Base-by-base conservation (phyloP, 2,329 filamentous ascomycete species). In the Coleophoma crateriformis region DNA sequence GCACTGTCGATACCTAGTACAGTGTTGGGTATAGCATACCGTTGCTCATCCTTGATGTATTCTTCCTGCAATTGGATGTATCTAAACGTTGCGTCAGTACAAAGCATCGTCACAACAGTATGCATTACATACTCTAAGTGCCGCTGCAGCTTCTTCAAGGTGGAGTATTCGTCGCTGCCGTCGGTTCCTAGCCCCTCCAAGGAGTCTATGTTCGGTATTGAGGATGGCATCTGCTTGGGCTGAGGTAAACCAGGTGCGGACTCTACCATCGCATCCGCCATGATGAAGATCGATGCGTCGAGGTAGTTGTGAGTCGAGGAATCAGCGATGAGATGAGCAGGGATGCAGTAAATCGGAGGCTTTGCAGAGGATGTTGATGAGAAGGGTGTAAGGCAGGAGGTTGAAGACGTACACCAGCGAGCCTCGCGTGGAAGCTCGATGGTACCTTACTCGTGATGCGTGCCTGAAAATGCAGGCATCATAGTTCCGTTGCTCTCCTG, bases 41-140 rank as follows among this genome's bases (percentile, higher is more conserved):
- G 85, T 75, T 99, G 94, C 78, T 99, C 94, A 82, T 99, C 94
- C 76, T 99, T 99, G 83, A 99, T 99, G 72, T 99, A 99, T 70
- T 99, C 94, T 73, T 99, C 94, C 74, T 99, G 94, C 62, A 99
- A 80, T 72, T 96, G 90, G 68, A 97, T 96, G 71, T 95, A 89
- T 69, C 86, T 90, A 61, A 57, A 27, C 27, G 27, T 27, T 27
- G 27, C 6, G 27, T 27, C 27, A 27, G 8, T 27, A 27, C 27
- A 27, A 27, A 27, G 27, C 8, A 27, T 27, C 27, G 27, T 4
- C 27, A 10, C 6, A 10, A 27, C 27, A 27, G 27, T 34, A 33
- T 19, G 35, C 20, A 35, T 7, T 27, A 68, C 82, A 61, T 80
- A 97, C 84, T 99, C 94, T 61, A 97, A 76, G 76, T 97, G 91